These are phyloP conservation scores for Pythium apleroticum DNA, from an alignment of 352 stramenopile genomes.

Conservation along the genomic window DNA sequence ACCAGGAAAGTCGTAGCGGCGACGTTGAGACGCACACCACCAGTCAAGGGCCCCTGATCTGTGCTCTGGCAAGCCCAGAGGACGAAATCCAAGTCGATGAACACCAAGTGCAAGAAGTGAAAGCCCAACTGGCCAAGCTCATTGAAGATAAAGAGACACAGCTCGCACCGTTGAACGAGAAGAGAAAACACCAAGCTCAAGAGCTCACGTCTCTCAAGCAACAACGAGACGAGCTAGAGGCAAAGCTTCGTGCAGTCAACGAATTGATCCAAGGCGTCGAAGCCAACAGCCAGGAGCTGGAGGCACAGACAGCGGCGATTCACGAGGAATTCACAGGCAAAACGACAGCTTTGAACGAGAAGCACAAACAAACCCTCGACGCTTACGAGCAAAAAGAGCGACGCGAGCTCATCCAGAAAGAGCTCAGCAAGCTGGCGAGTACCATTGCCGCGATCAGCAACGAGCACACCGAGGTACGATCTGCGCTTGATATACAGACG, in stretches of 20 bases:
- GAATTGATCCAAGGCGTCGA: slow-evolving; percentile 45
- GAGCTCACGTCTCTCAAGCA: slow-evolving; percentile 35
- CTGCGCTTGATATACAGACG: slow-evolving; percentile 47
- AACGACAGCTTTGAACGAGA: slow-evolving; percentile 38
- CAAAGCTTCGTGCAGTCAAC: slow-evolving; percentile 50
- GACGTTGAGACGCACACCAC: neutral
- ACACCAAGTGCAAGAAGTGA: slow-evolving; percentile 17
- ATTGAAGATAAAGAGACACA: slow-evolving; percentile 40
- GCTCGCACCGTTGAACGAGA: slow-evolving; percentile 34
- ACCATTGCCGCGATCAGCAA: slow-evolving; percentile 39
- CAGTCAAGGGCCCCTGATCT: neutral
- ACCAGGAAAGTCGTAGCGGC: neutral
- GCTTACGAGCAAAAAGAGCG: slow-evolving; percentile 38
- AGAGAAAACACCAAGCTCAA: slow-evolving; percentile 24
- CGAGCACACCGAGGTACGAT: slow-evolving; percentile 40
- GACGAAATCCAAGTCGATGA: slow-evolving; percentile 11
- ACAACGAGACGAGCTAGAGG: slow-evolving; percentile 53
- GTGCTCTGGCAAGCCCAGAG: neutral
- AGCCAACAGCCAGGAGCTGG: slow-evolving; percentile 37
- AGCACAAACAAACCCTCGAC: slow-evolving; percentile 50
- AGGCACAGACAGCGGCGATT: slow-evolving; percentile 45
- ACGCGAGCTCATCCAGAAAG: slow-evolving; percentile 36
- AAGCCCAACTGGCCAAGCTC: slow-evolving; percentile 23
- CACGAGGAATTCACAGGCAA: slow-evolving; percentile 52
- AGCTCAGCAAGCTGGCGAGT: slow-evolving; percentile 39